Evolutionary conservation across 257 asterid genomes (phyloP).

Genomic region (Ilex asprella): DNA sequence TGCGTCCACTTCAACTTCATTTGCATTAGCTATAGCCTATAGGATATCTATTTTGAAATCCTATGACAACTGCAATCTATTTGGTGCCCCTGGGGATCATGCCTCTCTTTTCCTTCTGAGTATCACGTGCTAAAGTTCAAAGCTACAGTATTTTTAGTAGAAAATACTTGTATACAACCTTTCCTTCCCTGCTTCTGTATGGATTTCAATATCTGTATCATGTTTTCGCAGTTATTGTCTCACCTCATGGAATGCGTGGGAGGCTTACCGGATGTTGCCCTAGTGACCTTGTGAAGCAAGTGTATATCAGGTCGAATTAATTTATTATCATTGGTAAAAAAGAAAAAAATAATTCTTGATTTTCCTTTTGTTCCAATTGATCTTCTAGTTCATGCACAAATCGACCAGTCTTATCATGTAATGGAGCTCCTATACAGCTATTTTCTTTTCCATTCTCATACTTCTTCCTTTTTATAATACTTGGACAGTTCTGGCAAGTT

Average conservation of each 20-base stretch:
- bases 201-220: constrained; percentile 6
- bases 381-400: neutral
- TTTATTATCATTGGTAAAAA: neutral
- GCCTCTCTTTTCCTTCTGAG: too few relatives aligned
- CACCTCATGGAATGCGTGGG: constrained; percentile 99
- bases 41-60: too few relatives aligned
- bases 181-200: neutral
- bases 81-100: neutral
- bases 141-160: neutral
- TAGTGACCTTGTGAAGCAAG: constrained; percentile 93
- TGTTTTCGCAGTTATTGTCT: constrained; percentile 65
- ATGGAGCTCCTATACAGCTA: neutral
- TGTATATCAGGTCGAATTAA: constrained; percentile 67
- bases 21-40: too few relatives aligned
- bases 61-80: too few relatives aligned
- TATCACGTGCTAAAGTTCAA: neutral
- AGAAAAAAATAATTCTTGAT: neutral
- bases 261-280: constrained; percentile 90
- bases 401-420: neutral
- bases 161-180: neutral
- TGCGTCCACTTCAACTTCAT: too few relatives aligned
- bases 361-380: constrained; percentile 4
- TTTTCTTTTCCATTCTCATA: neutral
- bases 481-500: constrained; percentile 71
- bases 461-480: constrained; percentile 15